Conservation (phyloP, 441 rosid genomes). For the Euphorbia schlechtendalii region DNA sequence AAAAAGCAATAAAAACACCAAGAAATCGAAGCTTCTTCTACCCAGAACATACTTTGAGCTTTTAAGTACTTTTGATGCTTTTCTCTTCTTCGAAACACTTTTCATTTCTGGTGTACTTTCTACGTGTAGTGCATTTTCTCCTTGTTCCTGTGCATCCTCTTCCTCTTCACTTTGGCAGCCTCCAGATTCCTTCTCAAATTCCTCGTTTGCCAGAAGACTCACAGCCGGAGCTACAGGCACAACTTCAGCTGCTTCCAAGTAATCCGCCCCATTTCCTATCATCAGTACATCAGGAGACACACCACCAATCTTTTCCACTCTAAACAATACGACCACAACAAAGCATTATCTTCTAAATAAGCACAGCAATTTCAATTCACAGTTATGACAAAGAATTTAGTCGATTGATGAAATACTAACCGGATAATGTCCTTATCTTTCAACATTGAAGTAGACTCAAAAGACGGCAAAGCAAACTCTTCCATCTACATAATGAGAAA, state of each 20-base stretch:
- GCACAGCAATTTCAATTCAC: too few species aligned
- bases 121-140: slow-evolving; percentile 18
- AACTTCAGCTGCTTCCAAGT: slow-evolving; percentile 29
- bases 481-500: slow-evolving; percentile 60
- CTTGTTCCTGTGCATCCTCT: slow-evolving; percentile 34
- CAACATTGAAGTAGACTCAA: slow-evolving; percentile 64
- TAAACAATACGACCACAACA: slow-evolving; percentile 17
- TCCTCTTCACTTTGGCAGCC: slow-evolving; percentile 49
- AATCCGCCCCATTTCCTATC: slow-evolving; percentile 27
- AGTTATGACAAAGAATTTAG: too few species aligned
- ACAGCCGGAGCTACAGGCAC: slow-evolving; percentile 22
- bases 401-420: slow-evolving; percentile 29
- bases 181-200: slow-evolving; percentile 53
- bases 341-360: neutral
- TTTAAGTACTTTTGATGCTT: slow-evolving; percentile 47
- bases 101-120: slow-evolving; percentile 29
- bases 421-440: slow-evolving; percentile 71
- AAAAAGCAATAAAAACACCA: neutral
- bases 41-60: slow-evolving; percentile 40
- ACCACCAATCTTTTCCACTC: slow-evolving; percentile 55
- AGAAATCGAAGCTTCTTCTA: neutral
- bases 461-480: slow-evolving; percentile 76
- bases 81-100: slow-evolving; percentile 61
- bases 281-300: slow-evolving; percentile 23
- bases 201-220: slow-evolving; percentile 59